Evolutionary conservation across 768 basidiomycete genomes (phyloP).

Genomic region (Clitopilus hobsonii): DNA sequence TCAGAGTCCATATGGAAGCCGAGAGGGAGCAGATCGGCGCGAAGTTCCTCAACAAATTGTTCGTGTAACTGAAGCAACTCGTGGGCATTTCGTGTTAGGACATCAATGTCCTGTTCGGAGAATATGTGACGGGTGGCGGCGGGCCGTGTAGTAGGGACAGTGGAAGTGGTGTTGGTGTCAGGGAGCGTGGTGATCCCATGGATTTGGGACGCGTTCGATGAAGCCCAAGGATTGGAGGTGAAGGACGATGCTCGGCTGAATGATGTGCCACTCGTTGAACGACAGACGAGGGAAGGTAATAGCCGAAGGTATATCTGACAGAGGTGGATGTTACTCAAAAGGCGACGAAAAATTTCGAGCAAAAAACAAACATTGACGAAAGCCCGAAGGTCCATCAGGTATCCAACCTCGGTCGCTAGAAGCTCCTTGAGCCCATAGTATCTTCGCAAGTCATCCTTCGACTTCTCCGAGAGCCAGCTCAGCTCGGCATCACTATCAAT

Average conservation of each 20-base stretch:
- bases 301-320: conserved; percentile 61
- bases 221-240: conserved; percentile 39
- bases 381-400: conserved; percentile 71
- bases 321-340: background rate
- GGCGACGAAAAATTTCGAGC: background rate
- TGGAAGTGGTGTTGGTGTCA: conserved; percentile 15
- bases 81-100: conserved; percentile 62
- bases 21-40: conserved; percentile 41
- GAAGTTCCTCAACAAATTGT: conserved; percentile 53
- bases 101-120: conserved; percentile 50
- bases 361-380: conserved; percentile 61
- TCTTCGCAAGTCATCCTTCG: conserved; percentile 43
- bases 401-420: conserved; percentile 78
- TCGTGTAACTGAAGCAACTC: conserved; percentile 69
- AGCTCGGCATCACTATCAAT: conserved; percentile 23
- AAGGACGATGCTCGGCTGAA: conserved; percentile 39
- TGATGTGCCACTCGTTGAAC: conserved; percentile 31
- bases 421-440: conserved; percentile 84
- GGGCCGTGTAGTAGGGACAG: conserved; percentile 18
- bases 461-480: conserved; percentile 24
- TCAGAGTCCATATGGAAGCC: conserved; percentile 39
- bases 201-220: conserved; percentile 10
- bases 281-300: conserved; percentile 43
- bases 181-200: conserved; percentile 15
- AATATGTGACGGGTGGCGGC: conserved; percentile 44